Conservation (phyloP, 1,284 basidiomycete species). For the Chalciporus sp. region DNA sequence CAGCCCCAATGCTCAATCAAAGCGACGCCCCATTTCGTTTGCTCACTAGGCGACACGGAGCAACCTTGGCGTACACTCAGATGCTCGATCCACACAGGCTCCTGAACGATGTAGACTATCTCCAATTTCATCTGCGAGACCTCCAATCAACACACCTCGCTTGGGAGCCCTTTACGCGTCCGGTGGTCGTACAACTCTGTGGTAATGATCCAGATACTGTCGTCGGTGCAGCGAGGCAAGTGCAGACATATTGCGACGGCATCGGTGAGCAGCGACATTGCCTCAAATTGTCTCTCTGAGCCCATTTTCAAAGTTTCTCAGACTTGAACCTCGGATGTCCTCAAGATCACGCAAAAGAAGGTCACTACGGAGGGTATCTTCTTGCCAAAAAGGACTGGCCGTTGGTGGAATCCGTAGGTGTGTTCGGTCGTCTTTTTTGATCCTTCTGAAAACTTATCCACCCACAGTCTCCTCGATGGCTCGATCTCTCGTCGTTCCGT, state of each 20-base stretch:
- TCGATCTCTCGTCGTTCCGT: conserved; percentile 58
- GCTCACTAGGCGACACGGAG: conserved; percentile 58
- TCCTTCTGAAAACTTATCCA: background rate
- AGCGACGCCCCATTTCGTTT: conserved; percentile 72
- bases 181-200: conserved; percentile 71
- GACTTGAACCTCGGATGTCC: conserved; percentile 71
- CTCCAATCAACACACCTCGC: conserved; percentile 36
- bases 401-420: conserved; percentile 62
- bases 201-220: conserved; percentile 66
- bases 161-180: conserved; percentile 37
- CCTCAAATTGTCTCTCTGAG: background rate
- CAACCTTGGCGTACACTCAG: conserved; percentile 69
- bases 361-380: conserved; percentile 74
- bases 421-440: conserved; percentile 6
- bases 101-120: conserved; percentile 60
- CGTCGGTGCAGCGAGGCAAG: conserved; percentile 56
- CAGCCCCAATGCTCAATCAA: conserved; percentile 75
- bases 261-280: conserved; percentile 52
- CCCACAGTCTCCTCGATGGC: conserved; percentile 56
- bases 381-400: conserved; percentile 72
- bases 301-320: conserved; percentile 24
- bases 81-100: conserved; percentile 66
- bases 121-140: conserved; percentile 59
- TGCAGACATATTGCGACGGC: conserved; percentile 62
- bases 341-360: conserved; percentile 65